Base-by-base conservation (phyloP, 495 filamentous ascomycete species). In the Lophiostoma macrostomum region DNA sequence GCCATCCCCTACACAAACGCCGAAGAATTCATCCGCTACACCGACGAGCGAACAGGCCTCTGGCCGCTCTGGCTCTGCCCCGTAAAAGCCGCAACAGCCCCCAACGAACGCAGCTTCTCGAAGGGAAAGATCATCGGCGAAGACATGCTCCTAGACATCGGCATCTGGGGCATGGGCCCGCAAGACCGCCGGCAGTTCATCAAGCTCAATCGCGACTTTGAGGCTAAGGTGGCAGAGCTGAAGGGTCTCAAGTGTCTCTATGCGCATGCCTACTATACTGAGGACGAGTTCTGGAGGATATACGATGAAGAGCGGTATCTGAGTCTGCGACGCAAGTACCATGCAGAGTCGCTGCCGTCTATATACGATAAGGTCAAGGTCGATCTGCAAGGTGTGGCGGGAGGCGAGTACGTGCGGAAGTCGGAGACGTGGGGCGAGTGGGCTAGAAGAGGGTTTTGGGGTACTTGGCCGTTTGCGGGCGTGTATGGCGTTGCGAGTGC, bases 171-270 rank as follows among this genome's bases (percentile, higher is more conserved):
- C 1, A 54, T 44, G 16, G 72, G 72, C 0, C 74, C 77, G 18
- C 41, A 62, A 5, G 51, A 64, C 13, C 48, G 38, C 3, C 54
- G 64, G 5, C 65, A 61, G 0, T 82, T 78, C 47, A 60, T 90
- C 7, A 53, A 58, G 0, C 77, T 76, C 39, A 91, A 94, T 68
- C 76, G 82, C 3, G 75, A 75, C 13, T 69, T 94, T 6, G 88
- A 91, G 66, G 60, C 64, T 0, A 83, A 82, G 53, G 72, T 91
- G 5, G 70, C 67, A 11, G 78, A 80, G 48, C 73, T 91, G 2
- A 80, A 81, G 13, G 88, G 88, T 6, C 73, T 76, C 69, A 81
- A 82, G 56, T 81, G 77, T 72, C 67, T 83, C 7, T 84, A 83
- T 64, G 79, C 80, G 16, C 74, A 80, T 47, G 73, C 78, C 1